Evolutionary conservation across 164 flowering plant species (phyloP).

Genomic region (Nelumbo lutea): DNA sequence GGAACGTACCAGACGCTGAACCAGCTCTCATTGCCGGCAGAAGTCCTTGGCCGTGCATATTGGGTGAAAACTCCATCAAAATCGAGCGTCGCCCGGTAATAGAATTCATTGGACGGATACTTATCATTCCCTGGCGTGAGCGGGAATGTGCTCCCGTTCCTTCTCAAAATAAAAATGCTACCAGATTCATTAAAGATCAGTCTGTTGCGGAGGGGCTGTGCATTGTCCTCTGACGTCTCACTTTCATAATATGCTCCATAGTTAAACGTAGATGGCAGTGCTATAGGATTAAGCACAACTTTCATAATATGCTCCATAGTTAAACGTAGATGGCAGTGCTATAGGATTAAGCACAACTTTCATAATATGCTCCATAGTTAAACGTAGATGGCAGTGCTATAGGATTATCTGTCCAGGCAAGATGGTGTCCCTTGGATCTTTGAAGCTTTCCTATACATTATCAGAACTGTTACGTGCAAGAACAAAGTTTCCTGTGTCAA

Average conservation of each 20-base stretch:
- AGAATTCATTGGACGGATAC: too few species aligned
- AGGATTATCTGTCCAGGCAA: neutral
- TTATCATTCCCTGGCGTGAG: too few species aligned
- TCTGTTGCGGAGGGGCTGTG: neutral
- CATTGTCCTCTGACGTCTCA: too few species aligned
- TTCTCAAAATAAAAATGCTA: too few species aligned
- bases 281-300: neutral
- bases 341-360: neutral
- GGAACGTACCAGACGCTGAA: too few species aligned
- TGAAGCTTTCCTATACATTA: neutral
- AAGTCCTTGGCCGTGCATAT: too few species aligned
- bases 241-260: neutral
- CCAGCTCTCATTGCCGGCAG: too few species aligned
- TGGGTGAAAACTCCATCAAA: too few species aligned
- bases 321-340: neutral
- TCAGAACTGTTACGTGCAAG: neutral
- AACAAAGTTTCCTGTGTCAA: neutral
- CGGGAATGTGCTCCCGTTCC: too few species aligned
- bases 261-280: neutral
- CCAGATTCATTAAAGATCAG: neutral
- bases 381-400: neutral
- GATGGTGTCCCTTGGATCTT: neutral
- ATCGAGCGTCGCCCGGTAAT: too few species aligned
- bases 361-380: neutral
- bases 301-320: neutral